Evolutionary conservation across 2,329 filamentous ascomycete species (phyloP), one percentile per base, ranked within the genome.

Genomic region (Tolypocladium paradoxum): DNA sequence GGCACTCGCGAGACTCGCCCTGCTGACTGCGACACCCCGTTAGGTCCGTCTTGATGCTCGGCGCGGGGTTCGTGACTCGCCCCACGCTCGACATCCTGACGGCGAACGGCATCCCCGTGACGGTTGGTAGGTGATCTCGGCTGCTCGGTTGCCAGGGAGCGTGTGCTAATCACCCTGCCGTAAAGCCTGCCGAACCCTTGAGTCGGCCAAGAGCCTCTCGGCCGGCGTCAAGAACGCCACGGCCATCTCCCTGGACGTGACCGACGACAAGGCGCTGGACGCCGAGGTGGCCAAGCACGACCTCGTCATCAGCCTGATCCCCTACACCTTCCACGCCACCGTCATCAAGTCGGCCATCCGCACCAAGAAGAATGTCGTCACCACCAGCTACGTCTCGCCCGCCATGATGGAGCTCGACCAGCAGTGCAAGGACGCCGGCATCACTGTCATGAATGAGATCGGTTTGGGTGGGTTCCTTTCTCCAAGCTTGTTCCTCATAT

Each of bases 371-470:
- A 76, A 97, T 76, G 90, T 97, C 56, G 91, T 97, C 65, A 96
- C 92, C 55, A 96, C 92, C 33, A 90, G 84, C 60, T 97, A 97
- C 68, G 88, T 96, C 61, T 95, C 88, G 5, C 90, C 90, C 4
- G 88, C 89, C 59, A 96, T 96, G 90, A 72, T 85, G 74, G 92
- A 91, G 76, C 83, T 97, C 50, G 87, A 96, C 64, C 76, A 84
- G 63, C 76, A 86, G 62, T 83, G 81, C 69, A 95, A 96, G 79
- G 87, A 86, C 58, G 92, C 92, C 20, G 91, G 90, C 56, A 96
- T 96, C 68, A 95, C 90, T 12, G 91, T 96, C 67, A 91, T 96
- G 87, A 96, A 97, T 74, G 92, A 97, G 80, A 95, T 95, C 66
- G 90, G 90, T 57, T 66, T 87, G 55, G 40, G 40, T 45, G 40